These are phyloP conservation scores for Solanum hybrid DNA, from an alignment of 305 asterid species.

Conservation along the genomic window DNA sequence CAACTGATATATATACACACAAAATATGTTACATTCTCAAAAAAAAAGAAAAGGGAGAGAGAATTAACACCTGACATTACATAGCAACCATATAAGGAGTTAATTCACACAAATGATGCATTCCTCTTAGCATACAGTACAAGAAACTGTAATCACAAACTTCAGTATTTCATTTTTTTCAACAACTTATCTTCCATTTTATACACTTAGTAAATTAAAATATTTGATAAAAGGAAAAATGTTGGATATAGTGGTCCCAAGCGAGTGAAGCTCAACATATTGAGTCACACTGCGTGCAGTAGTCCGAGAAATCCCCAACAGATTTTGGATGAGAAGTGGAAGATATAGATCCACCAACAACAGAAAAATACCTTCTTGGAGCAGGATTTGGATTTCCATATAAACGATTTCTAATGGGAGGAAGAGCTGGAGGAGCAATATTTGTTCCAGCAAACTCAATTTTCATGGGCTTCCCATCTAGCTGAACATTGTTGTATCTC, in stretches of 20 bases:
- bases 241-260: background rate
- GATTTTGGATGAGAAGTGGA: background rate
- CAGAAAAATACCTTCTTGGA: constrained; percentile 25
- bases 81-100: background rate
- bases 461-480: constrained; percentile 95
- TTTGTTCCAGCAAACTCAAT: constrained; percentile 70
- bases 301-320: background rate
- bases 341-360: background rate
- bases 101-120: background rate
- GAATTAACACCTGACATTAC: background rate
- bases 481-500: constrained; percentile 83
- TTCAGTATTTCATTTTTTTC: background rate
- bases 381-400: constrained; percentile 17
- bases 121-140: background rate
- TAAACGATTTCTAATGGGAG: constrained; percentile 9
- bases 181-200: background rate
- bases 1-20: background rate
- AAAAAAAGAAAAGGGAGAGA: background rate
- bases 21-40: background rate
- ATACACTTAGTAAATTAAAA: background rate
- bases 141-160: background rate
- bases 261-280: background rate
- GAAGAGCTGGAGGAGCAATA: constrained; percentile 17
- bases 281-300: background rate
- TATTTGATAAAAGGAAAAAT: background rate